Evolutionary conservation across 208 protist species (phyloP).

Genomic region (Leishmania turanica): DNA sequence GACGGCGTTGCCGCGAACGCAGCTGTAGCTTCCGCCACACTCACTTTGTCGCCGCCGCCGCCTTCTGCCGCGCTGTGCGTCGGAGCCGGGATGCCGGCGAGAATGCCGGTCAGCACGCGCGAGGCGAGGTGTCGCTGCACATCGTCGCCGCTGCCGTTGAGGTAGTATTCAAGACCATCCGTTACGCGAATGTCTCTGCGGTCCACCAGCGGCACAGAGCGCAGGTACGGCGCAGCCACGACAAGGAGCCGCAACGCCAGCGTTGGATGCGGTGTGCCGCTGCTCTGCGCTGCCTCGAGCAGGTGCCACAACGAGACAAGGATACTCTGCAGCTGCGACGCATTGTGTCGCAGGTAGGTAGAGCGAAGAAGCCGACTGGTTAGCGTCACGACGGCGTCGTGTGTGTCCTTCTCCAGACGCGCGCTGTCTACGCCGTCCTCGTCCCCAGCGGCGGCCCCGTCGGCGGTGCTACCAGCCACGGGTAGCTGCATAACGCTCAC

Average conservation of each 20-base stretch:
- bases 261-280: conserved; percentile 15
- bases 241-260: conserved; percentile 41
- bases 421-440: conserved; percentile 14
- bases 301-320: conserved; percentile 35
- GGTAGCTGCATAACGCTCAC: conserved; percentile 28
- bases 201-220: conserved; percentile 58
- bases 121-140: conserved; percentile 41
- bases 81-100: conserved; percentile 50
- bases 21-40: background rate
- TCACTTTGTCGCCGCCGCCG: background rate
- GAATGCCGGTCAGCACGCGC: conserved; percentile 47
- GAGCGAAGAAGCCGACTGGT: conserved; percentile 35
- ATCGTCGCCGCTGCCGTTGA: conserved; percentile 36
- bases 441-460: background rate
- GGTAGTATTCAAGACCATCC: conserved; percentile 36
- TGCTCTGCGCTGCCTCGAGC: conserved; percentile 14
- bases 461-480: conserved; percentile 3
- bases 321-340: conserved; percentile 65
- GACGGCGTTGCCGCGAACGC: background rate
- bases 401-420: conserved; percentile 20
- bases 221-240: conserved; percentile 73
- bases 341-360: conserved; percentile 58
- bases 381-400: conserved; percentile 41
- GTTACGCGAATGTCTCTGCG: conserved; percentile 45
- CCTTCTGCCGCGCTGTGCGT: background rate